Evolutionary conservation across 2,329 filamentous ascomycete genomes (phyloP), one percentile per base, ranked within the genome.

Genomic region (Colletotrichum sp.): DNA sequence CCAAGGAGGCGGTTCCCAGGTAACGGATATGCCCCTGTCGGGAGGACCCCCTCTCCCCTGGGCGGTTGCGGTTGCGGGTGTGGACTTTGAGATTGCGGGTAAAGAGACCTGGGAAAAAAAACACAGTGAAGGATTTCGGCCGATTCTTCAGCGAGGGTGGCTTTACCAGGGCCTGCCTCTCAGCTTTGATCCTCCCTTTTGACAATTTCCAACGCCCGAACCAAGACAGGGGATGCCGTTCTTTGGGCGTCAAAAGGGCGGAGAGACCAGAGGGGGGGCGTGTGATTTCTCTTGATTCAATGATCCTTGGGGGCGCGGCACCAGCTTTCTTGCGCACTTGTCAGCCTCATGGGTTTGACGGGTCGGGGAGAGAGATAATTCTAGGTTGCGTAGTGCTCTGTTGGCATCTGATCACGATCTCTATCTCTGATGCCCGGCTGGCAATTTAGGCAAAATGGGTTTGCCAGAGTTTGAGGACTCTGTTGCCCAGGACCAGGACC

Each of bases 81-180:
- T 7, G 21, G 15, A 12, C n/a, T 21, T 52, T 13, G 43, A 21
- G 6, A 52, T 52, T 52, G 43, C n/a, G 43, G 43, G 43, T 52
- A 21, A 52, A 52, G n/a, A 52, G 43, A 21, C 43, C 43, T 52
- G 43, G 6, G 6, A 6, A 21, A 48, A 48, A 52, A 21, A 21
- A 52, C n/a, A 52, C 43, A 52, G 24, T 32, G 55, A 32, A 62
- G 56, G 32, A 48, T 52, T 75, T 72, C 73, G 73, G 73, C 69
- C 62, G 73, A 64, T 67, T 75, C 65, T 71, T 28, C 38, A 66
- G 32, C 55, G 62, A 66, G 38, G 15, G 26, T 64, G 34, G 56
- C 52, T 64, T 60, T 18, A 43, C 34, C 32, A 16, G 21, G 26
- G 16, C 28, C 58, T 15, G 28, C 30, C 58, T 36, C 38, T n/a